These are phyloP conservation scores for Lactarius indigo DNA, from an alignment of 768 basidiomycete genomes.

Conservation along the genomic window DNA sequence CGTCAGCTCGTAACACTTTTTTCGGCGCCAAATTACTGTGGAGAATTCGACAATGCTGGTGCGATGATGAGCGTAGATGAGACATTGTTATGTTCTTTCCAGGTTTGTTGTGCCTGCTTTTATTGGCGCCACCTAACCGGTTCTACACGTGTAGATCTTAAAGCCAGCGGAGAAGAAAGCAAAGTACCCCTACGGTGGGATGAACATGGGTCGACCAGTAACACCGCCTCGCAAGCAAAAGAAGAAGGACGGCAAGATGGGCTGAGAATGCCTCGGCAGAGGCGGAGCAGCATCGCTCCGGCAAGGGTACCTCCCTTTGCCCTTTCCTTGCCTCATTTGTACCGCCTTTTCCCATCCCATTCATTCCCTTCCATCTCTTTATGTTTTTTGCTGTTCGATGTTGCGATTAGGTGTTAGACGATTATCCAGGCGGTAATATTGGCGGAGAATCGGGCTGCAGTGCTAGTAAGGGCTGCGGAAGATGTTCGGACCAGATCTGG, in stretches of 20 bases:
- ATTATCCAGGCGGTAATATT: slow-evolving; percentile 24
- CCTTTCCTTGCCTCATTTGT: slow-evolving; percentile 18
- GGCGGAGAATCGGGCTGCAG: slow-evolving; percentile 21
- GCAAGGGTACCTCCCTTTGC: slow-evolving; percentile 3
- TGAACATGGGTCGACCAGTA: slow-evolving; percentile 83
- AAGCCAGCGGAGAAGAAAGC: slow-evolving; percentile 99
- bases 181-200: slow-evolving; percentile 85
- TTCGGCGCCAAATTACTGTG: slow-evolving; percentile 93
- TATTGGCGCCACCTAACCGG: slow-evolving; percentile 6
- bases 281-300: slow-evolving; percentile 13
- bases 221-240: slow-evolving; percentile 97
- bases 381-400: slow-evolving; percentile 22
- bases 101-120: slow-evolving; percentile 45
- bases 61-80: slow-evolving; percentile 99
- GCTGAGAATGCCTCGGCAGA: slow-evolving; percentile 27
- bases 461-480: slow-evolving; percentile 17
- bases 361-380: slow-evolving; percentile 19
- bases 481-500: slow-evolving; percentile 18
- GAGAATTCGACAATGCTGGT: slow-evolving; percentile 98
- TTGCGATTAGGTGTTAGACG: slow-evolving; percentile 25
- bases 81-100: slow-evolving; percentile 96
- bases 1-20: slow-evolving; percentile 95
- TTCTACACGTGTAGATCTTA: slow-evolving; percentile 61
- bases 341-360: slow-evolving; percentile 20
- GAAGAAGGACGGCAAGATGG: slow-evolving; percentile 87